Percentiles rank a stretch among this genome's conserved stretches.
Conservation (phyloP, 768 basidiomycete species). For the Tulasnella sp. region DNA sequence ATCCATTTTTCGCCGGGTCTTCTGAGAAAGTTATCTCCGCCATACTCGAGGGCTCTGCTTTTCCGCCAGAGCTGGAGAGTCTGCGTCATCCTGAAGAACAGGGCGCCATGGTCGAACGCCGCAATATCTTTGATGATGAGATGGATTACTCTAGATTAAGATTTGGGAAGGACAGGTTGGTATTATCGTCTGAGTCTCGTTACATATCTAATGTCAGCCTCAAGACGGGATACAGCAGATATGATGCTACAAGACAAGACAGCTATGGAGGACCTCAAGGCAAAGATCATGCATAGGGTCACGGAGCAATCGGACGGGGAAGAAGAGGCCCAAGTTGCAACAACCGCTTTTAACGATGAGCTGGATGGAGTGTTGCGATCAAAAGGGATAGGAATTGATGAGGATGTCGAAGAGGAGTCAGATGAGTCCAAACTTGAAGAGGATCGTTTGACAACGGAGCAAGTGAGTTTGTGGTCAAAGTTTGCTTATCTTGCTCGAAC, state of each 20-base stretch:
- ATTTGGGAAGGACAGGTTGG: constrained; percentile 47
- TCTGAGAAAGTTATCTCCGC: constrained; percentile 55
- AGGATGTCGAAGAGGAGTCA: constrained; percentile 24
- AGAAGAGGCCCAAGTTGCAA: constrained; percentile 36
- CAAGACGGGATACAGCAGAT: constrained; percentile 34
- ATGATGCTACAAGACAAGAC: constrained; percentile 41
- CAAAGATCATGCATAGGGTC: constrained; percentile 63
- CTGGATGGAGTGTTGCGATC: constrained; percentile 20
- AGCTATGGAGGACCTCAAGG: constrained; percentile 64
- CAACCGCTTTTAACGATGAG: constrained; percentile 42
- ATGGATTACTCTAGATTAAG: constrained; percentile 50
- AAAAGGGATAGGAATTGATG: constrained; percentile 24
- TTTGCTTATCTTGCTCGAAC: background rate
- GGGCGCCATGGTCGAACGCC: constrained; percentile 14
- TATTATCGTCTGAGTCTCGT: background rate
- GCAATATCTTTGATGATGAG: constrained; percentile 60
- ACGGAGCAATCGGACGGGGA: constrained; percentile 54
- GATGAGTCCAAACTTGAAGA: constrained; percentile 36
- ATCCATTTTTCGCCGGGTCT: constrained; percentile 38
- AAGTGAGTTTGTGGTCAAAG: constrained; percentile 23
- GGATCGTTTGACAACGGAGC: constrained; percentile 40
- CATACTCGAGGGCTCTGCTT: constrained; percentile 62
- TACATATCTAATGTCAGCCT: background rate
- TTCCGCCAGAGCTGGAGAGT: constrained; percentile 29
- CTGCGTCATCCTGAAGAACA: constrained; percentile 18